Conservation (phyloP, 2,329 filamentous ascomycete genomes). For the Arthroderma sp. region DNA sequence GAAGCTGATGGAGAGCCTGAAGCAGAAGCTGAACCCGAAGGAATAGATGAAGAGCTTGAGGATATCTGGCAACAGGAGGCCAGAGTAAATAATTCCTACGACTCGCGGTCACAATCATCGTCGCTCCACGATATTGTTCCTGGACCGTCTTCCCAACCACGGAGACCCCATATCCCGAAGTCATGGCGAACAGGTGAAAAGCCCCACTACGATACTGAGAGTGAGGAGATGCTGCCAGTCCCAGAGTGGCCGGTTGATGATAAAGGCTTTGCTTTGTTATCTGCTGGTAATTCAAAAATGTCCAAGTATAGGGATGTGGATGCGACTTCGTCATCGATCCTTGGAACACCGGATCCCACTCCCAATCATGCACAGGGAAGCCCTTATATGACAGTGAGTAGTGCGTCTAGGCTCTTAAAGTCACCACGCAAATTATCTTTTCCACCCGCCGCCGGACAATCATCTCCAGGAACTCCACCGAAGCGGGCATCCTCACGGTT, state of each 20-base stretch:
- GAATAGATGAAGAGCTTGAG: constrained; percentile 23
- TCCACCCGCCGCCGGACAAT: too few relatives aligned
- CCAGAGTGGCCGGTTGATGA: constrained; percentile 19
- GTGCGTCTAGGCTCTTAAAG: too few relatives aligned
- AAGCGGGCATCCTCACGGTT: too few relatives aligned
- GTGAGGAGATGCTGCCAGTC: constrained; percentile 16
- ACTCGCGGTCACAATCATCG: background rate
- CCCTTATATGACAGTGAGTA: too few relatives aligned
- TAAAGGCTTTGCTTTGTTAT: constrained; percentile 12
- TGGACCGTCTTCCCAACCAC: constrained; percentile 18
- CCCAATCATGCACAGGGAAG: too few relatives aligned
- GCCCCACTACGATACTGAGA: constrained; percentile 13
- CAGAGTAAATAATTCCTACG: constrained; percentile 14
- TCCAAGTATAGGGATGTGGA: constrained; percentile 10
- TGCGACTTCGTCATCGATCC: constrained; percentile 9
- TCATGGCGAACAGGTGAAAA: constrained; percentile 20
- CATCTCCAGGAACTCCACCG: too few relatives aligned
- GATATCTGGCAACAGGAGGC: constrained; percentile 38
- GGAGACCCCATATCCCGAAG: constrained; percentile 17
- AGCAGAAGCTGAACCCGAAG: constrained; percentile 11
- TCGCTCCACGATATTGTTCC: constrained; percentile 6
- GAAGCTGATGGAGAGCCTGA: background rate
- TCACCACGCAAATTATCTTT: too few relatives aligned
- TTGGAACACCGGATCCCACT: constrained; percentile 7
- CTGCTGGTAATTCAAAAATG: constrained; percentile 10